Evolutionary conservation across 106 monocot genomes (phyloP).

Genomic region (Alisma plantagoaquatica): DNA sequence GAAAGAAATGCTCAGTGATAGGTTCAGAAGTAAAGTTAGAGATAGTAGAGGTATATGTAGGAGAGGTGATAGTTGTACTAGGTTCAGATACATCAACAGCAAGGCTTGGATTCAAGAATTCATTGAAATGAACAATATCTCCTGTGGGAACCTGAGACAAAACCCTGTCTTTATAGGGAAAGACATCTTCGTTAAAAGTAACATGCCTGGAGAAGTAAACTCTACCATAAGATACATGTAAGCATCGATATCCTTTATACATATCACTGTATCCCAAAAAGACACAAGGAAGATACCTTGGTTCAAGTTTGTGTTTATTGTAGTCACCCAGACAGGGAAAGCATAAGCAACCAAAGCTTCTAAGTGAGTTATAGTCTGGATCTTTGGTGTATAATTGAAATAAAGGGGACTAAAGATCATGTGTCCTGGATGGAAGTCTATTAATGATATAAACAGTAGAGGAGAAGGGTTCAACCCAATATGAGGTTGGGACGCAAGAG

Average conservation of each 20-base stretch:
- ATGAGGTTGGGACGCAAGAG: neutral
- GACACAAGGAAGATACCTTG: neutral
- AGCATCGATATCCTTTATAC: neutral
- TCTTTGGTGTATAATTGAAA: neutral
- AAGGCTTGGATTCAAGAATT: too few relatives aligned
- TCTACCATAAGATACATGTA: neutral
- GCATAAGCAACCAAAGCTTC: neutral
- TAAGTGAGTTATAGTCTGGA: neutral
- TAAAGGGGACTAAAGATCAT: neutral
- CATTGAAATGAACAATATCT: too few relatives aligned
- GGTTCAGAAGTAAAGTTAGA: too few relatives aligned
- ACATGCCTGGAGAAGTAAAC: neutral
- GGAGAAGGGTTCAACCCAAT: neutral
- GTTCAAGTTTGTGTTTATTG: neutral
- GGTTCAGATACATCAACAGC: too few relatives aligned
- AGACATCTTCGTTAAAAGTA: neutral
- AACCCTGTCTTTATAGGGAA: neutral
- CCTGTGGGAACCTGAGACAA: too few relatives aligned
- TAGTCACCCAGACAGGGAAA: neutral
- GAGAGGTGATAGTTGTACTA: too few relatives aligned
- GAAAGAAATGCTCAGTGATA: too few relatives aligned
- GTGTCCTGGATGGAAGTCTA: neutral
- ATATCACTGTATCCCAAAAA: neutral
- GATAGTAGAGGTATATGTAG: too few relatives aligned
- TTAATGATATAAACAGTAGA: neutral